These are phyloP conservation scores for Nannochloris sp. DNA, from an alignment of 139 green algal species.

Conservation along the genomic window DNA sequence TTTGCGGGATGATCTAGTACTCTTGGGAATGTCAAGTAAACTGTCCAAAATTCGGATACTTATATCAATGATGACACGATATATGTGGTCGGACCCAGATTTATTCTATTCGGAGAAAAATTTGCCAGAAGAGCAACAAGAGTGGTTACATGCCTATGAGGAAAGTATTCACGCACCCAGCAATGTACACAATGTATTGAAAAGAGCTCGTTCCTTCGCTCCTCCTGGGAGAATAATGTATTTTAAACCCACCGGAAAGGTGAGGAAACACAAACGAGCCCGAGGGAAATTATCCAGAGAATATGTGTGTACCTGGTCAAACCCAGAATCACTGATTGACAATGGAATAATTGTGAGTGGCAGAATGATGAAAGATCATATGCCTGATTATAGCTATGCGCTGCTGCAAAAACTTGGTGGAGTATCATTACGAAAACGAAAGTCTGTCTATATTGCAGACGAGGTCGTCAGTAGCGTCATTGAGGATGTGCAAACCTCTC, in stretches of 20 bases:
- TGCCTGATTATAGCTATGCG: conserved; percentile 21
- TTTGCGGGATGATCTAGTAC: conserved; percentile 44
- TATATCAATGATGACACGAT: conserved; percentile 14
- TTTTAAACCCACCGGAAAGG: conserved; percentile 14
- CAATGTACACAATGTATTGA: neutral
- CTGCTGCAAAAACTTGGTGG: conserved; percentile 2
- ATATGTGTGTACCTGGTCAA: conserved; percentile 22
- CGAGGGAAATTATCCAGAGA: conserved; percentile 8
- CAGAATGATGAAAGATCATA: conserved; percentile 47
- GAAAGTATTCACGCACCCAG: neutral
- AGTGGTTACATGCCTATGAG: neutral
- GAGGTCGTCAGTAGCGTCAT: too few species aligned
- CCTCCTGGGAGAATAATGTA: conserved; percentile 18
- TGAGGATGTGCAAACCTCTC: too few species aligned
- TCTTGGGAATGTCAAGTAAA: conserved; percentile 28
- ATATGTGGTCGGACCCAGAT: conserved; percentile 30
- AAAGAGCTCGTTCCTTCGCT: conserved; percentile 1
- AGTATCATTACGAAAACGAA: too few species aligned
- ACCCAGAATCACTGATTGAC: conserved; percentile 13
- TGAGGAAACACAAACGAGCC: neutral
- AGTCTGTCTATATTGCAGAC: too few species aligned
- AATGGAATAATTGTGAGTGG: conserved; percentile 41
- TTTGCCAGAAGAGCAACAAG: conserved; percentile 7
- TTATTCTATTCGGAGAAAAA: conserved; percentile 32
- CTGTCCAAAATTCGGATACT: conserved; percentile 38